These are phyloP conservation scores for Sugiyamaella neomexicana DNA, from an alignment of 1,139 yeast genomes.

Conservation along the genomic window DNA sequence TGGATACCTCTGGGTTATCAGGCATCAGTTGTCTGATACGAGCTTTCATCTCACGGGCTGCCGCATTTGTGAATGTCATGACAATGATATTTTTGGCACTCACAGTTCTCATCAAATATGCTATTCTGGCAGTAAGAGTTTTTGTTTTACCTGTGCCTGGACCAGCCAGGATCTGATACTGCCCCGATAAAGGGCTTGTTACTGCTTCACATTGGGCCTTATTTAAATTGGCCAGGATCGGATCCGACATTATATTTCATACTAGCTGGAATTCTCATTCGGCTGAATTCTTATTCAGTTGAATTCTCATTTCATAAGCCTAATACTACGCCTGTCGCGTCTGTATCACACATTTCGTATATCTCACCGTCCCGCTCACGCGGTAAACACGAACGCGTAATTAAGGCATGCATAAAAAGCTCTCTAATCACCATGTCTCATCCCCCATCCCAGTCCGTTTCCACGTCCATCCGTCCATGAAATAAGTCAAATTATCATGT, in stretches of 20 bases:
- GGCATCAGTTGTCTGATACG: constrained; percentile 45
- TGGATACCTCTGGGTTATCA: constrained; percentile 33
- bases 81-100: constrained; percentile 67
- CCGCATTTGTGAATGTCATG: constrained; percentile 88
- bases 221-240: constrained; percentile 46
- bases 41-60: constrained; percentile 78
- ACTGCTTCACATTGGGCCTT: constrained; percentile 62
- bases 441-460: too few species aligned
- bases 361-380: too few species aligned
- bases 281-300: too few species aligned
- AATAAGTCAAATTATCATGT: constrained; percentile 41
- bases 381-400: not conserved
- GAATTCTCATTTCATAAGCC: too few species aligned
- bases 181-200: constrained; percentile 51
- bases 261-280: not conserved
- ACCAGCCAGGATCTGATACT: constrained; percentile 82
- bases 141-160: constrained; percentile 87
- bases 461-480: too few species aligned
- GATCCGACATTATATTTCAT: constrained; percentile 2
- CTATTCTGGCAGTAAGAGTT: constrained; percentile 76
- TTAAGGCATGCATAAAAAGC: not conserved
- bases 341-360: too few species aligned
- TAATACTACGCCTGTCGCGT: too few species aligned
- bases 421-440: not conserved
- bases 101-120: constrained; percentile 55